phyloP scores from a whole-genome alignment of 352 stramenopile genomes.

The Phytophthora crassamura region DNA sequence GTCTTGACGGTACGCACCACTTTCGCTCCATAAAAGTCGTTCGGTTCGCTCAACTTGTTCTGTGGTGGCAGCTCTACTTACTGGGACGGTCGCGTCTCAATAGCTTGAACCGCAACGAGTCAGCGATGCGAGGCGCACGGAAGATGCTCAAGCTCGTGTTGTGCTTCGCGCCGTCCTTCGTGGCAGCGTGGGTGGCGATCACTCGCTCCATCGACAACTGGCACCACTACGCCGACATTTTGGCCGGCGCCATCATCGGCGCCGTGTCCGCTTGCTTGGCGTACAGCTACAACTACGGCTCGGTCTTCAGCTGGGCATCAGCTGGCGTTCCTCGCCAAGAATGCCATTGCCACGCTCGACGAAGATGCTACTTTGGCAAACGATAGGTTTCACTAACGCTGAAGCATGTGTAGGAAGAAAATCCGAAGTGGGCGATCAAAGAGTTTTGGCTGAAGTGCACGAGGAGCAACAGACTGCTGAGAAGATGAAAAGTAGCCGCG shows the following conservation, averaged over 20 bases:
- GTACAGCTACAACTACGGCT: slow-evolving; percentile 72
- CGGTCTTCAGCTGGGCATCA: slow-evolving; percentile 57
- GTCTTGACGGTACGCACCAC: slow-evolving; percentile 56
- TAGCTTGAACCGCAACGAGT: slow-evolving; percentile 48
- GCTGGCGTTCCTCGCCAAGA: slow-evolving; percentile 55
- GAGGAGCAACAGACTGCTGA: slow-evolving; percentile 38
- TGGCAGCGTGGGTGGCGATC: slow-evolving; percentile 71
- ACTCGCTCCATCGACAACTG: slow-evolving; percentile 83
- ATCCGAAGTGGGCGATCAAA: slow-evolving; percentile 96
- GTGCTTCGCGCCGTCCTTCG: slow-evolving; percentile 64
- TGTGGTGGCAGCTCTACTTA: slow-evolving; percentile 67
- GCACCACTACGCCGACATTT: slow-evolving; percentile 81
- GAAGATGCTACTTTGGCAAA: too few species aligned
- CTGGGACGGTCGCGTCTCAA: slow-evolving; percentile 67
- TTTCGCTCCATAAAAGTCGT: background rate
- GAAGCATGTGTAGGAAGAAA: slow-evolving; percentile 84
- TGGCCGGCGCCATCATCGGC: slow-evolving; percentile 69
- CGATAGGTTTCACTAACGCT: slow-evolving; percentile 23
- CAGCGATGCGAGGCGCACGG: slow-evolving; percentile 44
- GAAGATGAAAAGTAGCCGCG: slow-evolving; percentile 32
- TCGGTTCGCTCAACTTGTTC: slow-evolving; percentile 8
- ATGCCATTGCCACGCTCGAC: background rate
- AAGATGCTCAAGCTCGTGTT: slow-evolving; percentile 76
- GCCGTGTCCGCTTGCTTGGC: slow-evolving; percentile 42
- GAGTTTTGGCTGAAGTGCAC: slow-evolving; percentile 94